Evolutionary conservation across 306 rosid species (phyloP), one percentile per base, ranked within the genome.

Genomic region (Mimosa pudica): DNA sequence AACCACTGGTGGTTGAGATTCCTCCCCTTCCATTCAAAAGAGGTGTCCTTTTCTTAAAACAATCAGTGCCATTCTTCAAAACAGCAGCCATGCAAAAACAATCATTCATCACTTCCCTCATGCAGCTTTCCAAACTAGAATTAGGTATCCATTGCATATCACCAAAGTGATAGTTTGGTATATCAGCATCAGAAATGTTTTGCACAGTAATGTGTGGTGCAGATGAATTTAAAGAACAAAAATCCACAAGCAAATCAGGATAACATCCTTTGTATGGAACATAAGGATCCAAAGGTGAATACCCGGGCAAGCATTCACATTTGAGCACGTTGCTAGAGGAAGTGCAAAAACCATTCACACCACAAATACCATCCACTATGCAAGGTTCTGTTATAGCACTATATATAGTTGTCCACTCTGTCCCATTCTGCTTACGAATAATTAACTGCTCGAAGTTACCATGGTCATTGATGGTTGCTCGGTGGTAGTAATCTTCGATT

Each of bases 261-360:
- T 84, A 79, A 62, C 90, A 84, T 8, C 90, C 90, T 79, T 79
- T 87, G 51, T 82, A 84, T 24, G 87, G 86, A 36, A 5, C 66
- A 71, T 8, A 24, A 66, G 86, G 82, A 79, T 87, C 84, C 1
- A 60, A 77, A 1, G 77, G 81, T 32, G 41, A 45, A 74, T 76
- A 82, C 1, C 90, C 90, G 10, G 84, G 84, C 64, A 87, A 82
- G 35, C 86, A 87, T 9, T n/a, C 13, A 42, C 88, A 87, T 18
- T 4, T 73, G 48, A 63, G 47, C 3, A 11, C 49, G 8, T 42
- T 13, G 30, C 74, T 61, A 76, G 52, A n/a, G 52, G 82, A 35
- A 41, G 74, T 76, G 81, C 88, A 87, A 82, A 82, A 79, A 0
- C 90, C 84, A 79, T 74, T 79, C 10, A 73, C 82, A 69, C 88